Conservation (phyloP, 2,329 filamentous ascomycete species). For the Penicillium sp. region DNA sequence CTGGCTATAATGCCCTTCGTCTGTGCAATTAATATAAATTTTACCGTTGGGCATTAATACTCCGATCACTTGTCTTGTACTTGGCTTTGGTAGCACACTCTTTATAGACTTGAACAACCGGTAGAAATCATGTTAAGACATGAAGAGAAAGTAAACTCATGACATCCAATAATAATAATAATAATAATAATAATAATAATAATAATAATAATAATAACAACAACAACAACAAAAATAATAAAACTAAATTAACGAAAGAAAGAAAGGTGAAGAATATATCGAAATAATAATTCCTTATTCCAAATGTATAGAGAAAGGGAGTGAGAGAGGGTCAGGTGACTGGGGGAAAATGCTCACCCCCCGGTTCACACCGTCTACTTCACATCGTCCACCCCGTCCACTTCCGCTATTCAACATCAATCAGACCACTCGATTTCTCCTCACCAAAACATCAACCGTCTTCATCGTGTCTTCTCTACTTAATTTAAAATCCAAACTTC, state of each 20-base stretch:
- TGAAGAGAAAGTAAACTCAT: background rate
- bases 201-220: background rate
- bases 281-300: background rate
- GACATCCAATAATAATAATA: background rate
- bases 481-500: background rate
- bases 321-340: conserved; percentile 11
- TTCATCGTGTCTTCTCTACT: conserved; percentile 8
- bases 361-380: background rate
- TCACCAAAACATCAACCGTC: background rate
- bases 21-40: background rate
- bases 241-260: background rate
- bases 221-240: too few relatives aligned
- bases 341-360: background rate
- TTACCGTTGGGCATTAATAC: background rate
- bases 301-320: background rate
- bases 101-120: background rate
- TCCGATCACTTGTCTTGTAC: background rate
- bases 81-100: background rate
- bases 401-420: conserved; percentile 3
- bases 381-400: background rate
- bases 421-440: background rate
- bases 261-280: background rate
- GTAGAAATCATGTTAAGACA: background rate
- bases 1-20: background rate
- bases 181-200: too few relatives aligned